Percentiles rank a stretch among this genome's conserved stretches.
These are phyloP conservation scores for Botrytis paeoniae DNA, from an alignment of 2,329 filamentous ascomycete genomes.

Conservation along the genomic window DNA sequence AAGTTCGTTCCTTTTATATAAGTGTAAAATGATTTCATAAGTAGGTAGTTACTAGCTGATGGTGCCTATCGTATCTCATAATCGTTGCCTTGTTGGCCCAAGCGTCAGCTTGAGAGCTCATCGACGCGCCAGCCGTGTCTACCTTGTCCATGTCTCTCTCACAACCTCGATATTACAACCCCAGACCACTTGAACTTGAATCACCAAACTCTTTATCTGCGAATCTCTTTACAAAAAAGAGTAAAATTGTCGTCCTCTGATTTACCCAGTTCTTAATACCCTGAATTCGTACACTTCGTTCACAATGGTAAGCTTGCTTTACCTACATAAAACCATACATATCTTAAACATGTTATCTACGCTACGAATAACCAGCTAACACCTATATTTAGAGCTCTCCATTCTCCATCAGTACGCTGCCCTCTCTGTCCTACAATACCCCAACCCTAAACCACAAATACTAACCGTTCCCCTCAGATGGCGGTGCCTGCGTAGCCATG, in stretches of 20 bases:
- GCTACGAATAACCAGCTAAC: constrained; percentile 36
- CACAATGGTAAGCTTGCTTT: constrained; percentile 34
- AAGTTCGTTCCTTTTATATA: not conserved
- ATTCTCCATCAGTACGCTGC: constrained; percentile 82
- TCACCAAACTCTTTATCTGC: not conserved
- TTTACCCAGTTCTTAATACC: constrained; percentile 12
- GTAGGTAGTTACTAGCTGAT: not conserved
- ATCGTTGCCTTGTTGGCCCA: constrained; percentile 35
- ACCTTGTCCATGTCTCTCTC: constrained; percentile 31
- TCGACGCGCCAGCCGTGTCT: constrained; percentile 37
- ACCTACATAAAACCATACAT: not conserved
- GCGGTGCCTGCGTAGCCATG: constrained; percentile 97
- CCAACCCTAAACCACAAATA: constrained; percentile 1
- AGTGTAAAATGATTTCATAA: not conserved
- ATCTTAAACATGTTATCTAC: not conserved
- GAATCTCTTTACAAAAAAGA: not conserved
- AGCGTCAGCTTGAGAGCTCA: constrained; percentile 31
- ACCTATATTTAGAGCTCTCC: constrained; percentile 67
- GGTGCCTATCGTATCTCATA: constrained; percentile 8
- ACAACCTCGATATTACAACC: constrained; percentile 7
- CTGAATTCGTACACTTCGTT: constrained; percentile 1
- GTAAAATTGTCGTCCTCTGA: not conserved
- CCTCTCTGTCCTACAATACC: constrained; percentile 8
- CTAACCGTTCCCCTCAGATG: constrained; percentile 48
- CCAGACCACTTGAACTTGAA: constrained; percentile 24